These are phyloP conservation scores for Nicotiana sylvestris DNA, from an alignment of 257 asterid genomes.

Conservation along the genomic window DNA sequence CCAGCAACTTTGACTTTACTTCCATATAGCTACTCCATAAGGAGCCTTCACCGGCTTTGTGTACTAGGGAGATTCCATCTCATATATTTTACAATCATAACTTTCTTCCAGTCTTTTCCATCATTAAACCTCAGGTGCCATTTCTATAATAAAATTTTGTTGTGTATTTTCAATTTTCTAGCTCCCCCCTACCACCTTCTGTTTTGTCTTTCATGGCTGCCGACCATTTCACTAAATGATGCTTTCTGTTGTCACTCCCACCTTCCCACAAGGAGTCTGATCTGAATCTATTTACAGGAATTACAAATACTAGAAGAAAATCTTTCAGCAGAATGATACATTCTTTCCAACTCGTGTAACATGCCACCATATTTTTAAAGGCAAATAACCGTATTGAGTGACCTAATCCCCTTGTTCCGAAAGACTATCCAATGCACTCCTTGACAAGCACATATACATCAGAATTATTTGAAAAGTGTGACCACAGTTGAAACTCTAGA, in stretches of 20 bases:
- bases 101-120: not conserved
- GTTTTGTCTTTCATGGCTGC: not conserved
- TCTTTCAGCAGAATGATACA: not conserved
- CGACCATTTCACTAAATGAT: not conserved
- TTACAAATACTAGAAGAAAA: not conserved
- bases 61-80: not conserved
- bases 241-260: not conserved
- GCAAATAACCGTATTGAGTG: not conserved
- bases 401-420: not conserved
- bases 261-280: not conserved
- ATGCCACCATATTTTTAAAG: not conserved
- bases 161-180: not conserved
- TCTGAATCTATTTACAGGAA: not conserved
- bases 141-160: not conserved
- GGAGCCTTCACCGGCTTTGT: not conserved
- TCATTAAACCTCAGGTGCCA: not conserved
- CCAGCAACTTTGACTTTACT: not conserved
- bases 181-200: not conserved
- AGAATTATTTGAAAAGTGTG: not conserved
- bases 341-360: not conserved
- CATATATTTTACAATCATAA: not conserved
- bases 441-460: not conserved
- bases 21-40: not conserved
- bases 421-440: not conserved
- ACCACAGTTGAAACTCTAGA: not conserved